Evolutionary conservation across 257 asterid species (phyloP).

Genomic region (Nyctanthes arbortristis): DNA sequence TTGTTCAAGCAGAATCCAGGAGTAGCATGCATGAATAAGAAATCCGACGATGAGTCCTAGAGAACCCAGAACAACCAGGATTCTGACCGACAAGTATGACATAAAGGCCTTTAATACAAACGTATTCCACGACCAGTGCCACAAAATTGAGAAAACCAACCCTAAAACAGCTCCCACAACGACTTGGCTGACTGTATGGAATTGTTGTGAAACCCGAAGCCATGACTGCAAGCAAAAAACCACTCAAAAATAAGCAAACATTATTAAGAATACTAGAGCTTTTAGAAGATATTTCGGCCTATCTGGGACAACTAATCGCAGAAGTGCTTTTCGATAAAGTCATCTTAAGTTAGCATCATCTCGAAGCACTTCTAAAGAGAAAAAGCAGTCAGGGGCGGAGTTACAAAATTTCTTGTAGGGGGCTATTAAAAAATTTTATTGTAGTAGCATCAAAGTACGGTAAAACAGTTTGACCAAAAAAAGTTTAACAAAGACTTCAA

Average conservation of each 20-base stretch:
- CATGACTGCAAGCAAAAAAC: conserved; percentile 19
- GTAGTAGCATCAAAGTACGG: too few species aligned
- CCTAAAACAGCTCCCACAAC: conserved; percentile 1
- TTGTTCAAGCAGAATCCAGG: background rate
- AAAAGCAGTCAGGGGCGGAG: too few species aligned
- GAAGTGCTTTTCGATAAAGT: too few species aligned
- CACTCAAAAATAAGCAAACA: background rate
- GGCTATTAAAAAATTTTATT: too few species aligned
- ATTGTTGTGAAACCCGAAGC: conserved; percentile 18
- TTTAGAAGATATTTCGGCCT: background rate
- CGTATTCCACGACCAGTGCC: conserved; percentile 10
- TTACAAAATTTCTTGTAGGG: too few species aligned
- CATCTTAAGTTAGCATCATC: too few species aligned
- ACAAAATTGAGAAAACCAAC: background rate
- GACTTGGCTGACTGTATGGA: conserved; percentile 18
- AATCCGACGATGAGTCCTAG: background rate
- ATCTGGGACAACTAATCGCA: too few species aligned
- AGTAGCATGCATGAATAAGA: background rate
- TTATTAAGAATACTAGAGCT: background rate
- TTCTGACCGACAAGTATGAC: background rate
- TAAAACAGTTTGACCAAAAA: too few species aligned
- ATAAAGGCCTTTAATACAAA: background rate
- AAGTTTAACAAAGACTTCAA: too few species aligned
- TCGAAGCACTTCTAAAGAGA: too few species aligned
- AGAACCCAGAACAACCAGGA: background rate